Evolutionary conservation across 805 yeast genomes (phyloP), one percentile per base, ranked within the genome.

Genomic region (Jamesozyma jinghongensis): DNA sequence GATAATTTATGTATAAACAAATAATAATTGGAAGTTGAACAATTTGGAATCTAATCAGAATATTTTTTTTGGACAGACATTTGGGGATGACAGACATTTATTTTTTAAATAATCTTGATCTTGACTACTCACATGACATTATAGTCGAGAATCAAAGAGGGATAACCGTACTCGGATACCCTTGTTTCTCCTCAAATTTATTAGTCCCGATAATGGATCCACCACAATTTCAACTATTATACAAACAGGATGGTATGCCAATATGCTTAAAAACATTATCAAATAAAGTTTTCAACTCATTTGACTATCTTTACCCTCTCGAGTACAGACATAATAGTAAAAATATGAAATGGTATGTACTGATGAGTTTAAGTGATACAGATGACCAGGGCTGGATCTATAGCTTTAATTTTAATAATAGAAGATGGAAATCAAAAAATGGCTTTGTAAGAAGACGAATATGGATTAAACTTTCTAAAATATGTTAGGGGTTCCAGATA

Each of bases 371-470:
- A 32, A 44, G 46, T 18, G 86, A 82, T 52, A 81, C 76, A 17
- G 94, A 84, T 57, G 88, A 82, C 51, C 83, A 80, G 52, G 94
- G 94, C n/a, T 84, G 94, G 94, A 56, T 70, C 26, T 85, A 84
- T 53, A 69, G 82, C 42, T 65, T 73, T 61, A 49, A 69, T 19
- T 73, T 79, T 44, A 57, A 63, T 8, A 62, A 73, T 17, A 50
- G 49, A 19, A 54, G 58, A 35, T 84, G 94, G 94, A 75, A 77
- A 50, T 85, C 84, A 3, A 66, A 68, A 47, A 63, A 73, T 44
- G 80, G 82, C 1, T 72, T 75, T 55, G 84, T 81, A 2, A 61
- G 94, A 40, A 68, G 83, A 48, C 61, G 94, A 22, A 56, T 76
- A 2, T 84, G 92, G 90, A 65, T 72, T 36, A 62, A 79, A 34